These are phyloP conservation scores for Ascocoryne sarcoides DNA, from an alignment of 2,329 filamentous ascomycete genomes.

Conservation along the genomic window DNA sequence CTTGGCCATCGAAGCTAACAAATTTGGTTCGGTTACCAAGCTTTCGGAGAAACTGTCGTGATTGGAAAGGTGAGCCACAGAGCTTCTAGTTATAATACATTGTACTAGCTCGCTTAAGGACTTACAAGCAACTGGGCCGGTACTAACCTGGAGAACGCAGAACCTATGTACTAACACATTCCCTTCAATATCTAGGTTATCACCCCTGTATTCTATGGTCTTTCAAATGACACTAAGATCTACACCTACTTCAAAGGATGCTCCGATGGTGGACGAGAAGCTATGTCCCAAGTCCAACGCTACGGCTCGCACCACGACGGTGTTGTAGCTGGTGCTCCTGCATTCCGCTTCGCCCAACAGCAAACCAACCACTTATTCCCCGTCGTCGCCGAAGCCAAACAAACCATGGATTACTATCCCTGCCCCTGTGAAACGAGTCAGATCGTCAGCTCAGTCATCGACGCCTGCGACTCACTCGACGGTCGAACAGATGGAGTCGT, in stretches of 20 bases:
- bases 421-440: conserved; percentile 38
- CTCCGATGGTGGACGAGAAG: conserved; percentile 41
- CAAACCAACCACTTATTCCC: conserved; percentile 35
- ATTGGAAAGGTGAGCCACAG: conserved; percentile 17
- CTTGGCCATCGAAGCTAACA: background rate
- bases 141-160: too few relatives aligned
- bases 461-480: conserved; percentile 45
- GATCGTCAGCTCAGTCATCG: conserved; percentile 46
- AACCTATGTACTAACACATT: too few relatives aligned
- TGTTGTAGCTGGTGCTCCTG: conserved; percentile 37
- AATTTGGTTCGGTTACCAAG: conserved; percentile 37
- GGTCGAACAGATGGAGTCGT: conserved; percentile 46
- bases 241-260: conserved; percentile 31
- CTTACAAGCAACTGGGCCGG: too few relatives aligned
- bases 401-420: conserved; percentile 34
- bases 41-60: conserved; percentile 41
- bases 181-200: conserved; percentile 35
- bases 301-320: conserved; percentile 36
- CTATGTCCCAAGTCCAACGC: conserved; percentile 36
- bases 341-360: conserved; percentile 39
- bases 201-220: conserved; percentile 33
- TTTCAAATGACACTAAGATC: conserved; percentile 6
- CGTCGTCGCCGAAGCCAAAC: conserved; percentile 33
- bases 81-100: too few relatives aligned
- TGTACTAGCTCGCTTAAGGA: too few relatives aligned